phyloP scores from a whole-genome alignment of 23 red algal species.

The Porphyridium purpureum region DNA sequence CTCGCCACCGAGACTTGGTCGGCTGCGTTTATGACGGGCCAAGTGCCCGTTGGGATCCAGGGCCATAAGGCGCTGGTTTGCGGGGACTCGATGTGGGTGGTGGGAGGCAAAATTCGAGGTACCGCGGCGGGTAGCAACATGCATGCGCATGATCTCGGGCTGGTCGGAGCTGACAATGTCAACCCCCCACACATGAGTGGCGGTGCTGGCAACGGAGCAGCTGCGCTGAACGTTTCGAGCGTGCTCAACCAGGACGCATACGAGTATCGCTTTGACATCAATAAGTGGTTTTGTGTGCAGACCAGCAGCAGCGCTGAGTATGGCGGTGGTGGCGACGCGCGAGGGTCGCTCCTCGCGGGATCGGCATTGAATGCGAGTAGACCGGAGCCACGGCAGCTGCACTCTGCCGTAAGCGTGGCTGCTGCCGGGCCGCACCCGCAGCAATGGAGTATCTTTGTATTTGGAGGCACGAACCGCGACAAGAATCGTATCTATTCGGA shows the following conservation, averaged over 20 bases:
- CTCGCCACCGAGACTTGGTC: conserved; percentile 49
- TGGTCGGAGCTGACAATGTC: too few relatives aligned
- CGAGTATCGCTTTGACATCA: conserved; percentile 60
- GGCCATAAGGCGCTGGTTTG: conserved; percentile 79
- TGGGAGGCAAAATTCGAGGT: conserved; percentile 87
- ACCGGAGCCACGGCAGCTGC: conserved; percentile 62
- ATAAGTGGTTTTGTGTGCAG: conserved; percentile 37
- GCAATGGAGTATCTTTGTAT: conserved; percentile 38
- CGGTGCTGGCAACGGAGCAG: too few relatives aligned
- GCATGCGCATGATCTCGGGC: too few relatives aligned
- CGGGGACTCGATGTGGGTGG: conserved; percentile 71
- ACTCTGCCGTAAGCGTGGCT: conserved; percentile 25
- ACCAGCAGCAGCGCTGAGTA: conserved; percentile 11
- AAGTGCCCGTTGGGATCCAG: conserved; percentile 67
- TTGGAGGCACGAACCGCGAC: conserved; percentile 60
- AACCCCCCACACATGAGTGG: too few relatives aligned
- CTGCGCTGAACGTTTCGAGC: too few relatives aligned
- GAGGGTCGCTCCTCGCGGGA: too few relatives aligned
- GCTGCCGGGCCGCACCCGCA: conserved; percentile 10
- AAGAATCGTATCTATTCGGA: conserved; percentile 77
- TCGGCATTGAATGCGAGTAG: too few relatives aligned
- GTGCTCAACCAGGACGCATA: conserved; percentile 44
- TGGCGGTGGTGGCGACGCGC: too few relatives aligned
- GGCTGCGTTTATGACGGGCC: conserved; percentile 18
- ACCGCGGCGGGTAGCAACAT: neutral